Evolutionary conservation across 768 basidiomycete species (phyloP), one percentile per base, ranked within the genome.

Genomic region (Crepidotus variabilis): DNA sequence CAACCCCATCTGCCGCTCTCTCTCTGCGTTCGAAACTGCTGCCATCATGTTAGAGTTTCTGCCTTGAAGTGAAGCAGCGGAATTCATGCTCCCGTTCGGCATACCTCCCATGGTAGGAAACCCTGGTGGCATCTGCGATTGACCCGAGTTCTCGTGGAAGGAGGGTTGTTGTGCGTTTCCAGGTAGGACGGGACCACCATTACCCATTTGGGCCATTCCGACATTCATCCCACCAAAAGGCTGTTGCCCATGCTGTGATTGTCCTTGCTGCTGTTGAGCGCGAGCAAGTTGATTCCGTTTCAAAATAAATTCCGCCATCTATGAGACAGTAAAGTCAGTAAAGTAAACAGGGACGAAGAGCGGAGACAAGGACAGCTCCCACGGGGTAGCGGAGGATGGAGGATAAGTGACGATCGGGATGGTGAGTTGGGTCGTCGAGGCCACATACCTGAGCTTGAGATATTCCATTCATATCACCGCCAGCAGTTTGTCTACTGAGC

Each of bases 211-310:
- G 39, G 75, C 74, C 50, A 76, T 69, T 22, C 69, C 69, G 22
- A 69, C 61, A 48, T 65, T 65, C 51, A 73, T 68, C 6, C 23
- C 16, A 43, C 65, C 68, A 52, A 80, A 80, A 23, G 78, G 74
- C 56, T 79, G 82, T 43, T 74, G 75, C 34, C 73, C 71, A 51
- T 74, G 74, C 28, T 28, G 43, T 77, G 73, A 47, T 49, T 47
- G 43, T 49, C 54, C 16, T 14, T 54, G 56, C 51, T 64, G 67
- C 33, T 56, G 28, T 8, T 28, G 28, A 28, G 28, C 28, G 8
- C 28, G 52, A 49, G 65, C 52, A 14, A 55, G 46, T 53, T 66
- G 66, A 32, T 45, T 62, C 50, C 67, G 65, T 52, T 63, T 68
- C 58, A 72, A 53, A 39, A n/a, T n/a, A n/a, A 72, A 47, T 22